Conservation (phyloP, 2,329 filamentous ascomycete genomes). For the Colletotrichum sansevieriae region DNA sequence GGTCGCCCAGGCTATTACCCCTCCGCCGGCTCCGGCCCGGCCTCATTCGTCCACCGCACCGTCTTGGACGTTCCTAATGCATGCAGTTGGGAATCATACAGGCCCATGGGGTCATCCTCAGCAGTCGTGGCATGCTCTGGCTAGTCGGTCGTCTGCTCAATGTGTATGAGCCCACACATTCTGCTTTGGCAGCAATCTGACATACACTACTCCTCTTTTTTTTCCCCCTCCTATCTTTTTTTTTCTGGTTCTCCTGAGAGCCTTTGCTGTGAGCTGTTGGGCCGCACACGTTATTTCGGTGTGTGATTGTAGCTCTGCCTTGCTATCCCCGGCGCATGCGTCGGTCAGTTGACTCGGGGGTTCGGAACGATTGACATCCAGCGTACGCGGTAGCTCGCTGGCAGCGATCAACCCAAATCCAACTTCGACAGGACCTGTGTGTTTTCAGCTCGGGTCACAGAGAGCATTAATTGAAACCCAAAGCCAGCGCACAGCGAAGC, state of each 20-base stretch:
- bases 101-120: conserved; percentile 38
- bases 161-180: conserved; percentile 38
- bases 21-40: conserved; percentile 36
- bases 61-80: conserved; percentile 44
- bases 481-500: conserved; percentile 5
- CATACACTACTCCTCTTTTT: conserved; percentile 8
- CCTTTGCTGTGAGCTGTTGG: not conserved
- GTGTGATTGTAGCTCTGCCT: conserved; percentile 4
- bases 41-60: conserved; percentile 36
- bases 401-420: not conserved
- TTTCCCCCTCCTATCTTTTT: not conserved
- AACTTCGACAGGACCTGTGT: not conserved
- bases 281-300: not conserved
- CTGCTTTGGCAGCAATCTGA: conserved; percentile 31
- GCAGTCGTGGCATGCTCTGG: conserved; percentile 55
- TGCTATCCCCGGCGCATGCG: not conserved
- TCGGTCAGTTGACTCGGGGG: conserved; percentile 3
- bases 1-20: conserved; percentile 15
- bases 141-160: conserved; percentile 44
- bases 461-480: conserved; percentile 1
- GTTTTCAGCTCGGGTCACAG: not conserved
- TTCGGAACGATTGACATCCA: not conserved
- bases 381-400: not conserved
- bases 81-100: conserved; percentile 42
- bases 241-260: not conserved